Conservation (phyloP, 2,329 filamentous ascomycete genomes). For the Hymenoscyphus scutula region DNA sequence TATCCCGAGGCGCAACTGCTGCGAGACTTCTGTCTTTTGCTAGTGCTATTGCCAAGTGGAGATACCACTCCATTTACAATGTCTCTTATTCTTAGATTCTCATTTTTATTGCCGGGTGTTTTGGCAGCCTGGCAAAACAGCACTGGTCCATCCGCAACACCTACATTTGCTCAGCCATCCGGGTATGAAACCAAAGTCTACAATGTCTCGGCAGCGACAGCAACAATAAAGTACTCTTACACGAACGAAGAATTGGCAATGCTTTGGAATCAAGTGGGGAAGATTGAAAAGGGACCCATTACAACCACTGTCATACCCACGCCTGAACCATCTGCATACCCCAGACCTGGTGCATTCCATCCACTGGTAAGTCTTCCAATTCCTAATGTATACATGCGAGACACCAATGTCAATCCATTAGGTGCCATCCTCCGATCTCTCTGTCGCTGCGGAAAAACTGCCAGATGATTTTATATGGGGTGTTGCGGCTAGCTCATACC, state of each 20-base stretch:
- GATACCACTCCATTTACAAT: neutral
- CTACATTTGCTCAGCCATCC: constrained; percentile 14
- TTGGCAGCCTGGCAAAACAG: constrained; percentile 2
- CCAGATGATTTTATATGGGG: constrained; percentile 45
- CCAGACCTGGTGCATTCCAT: constrained; percentile 42
- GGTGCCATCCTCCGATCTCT: constrained; percentile 29
- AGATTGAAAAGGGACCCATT: constrained; percentile 42
- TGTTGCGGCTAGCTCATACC: constrained; percentile 46
- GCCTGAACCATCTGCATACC: constrained; percentile 41
- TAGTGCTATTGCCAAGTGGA: neutral
- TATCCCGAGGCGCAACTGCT: neutral
- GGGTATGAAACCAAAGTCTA: constrained; percentile 32
- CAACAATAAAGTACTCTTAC: constrained; percentile 44
- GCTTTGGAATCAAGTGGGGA: constrained; percentile 46
- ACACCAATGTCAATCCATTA: constrained; percentile 26
- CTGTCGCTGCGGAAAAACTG: constrained; percentile 37
- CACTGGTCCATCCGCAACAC: neutral
- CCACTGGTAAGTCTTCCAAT: constrained; percentile 39
- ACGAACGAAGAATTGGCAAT: constrained; percentile 46
- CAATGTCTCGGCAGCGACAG: constrained; percentile 44
- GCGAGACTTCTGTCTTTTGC: neutral
- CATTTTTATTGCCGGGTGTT: constrained; percentile 6
- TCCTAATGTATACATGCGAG: neutral
- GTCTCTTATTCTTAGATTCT: neutral
- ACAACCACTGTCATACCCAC: constrained; percentile 44